phyloP scores from a whole-genome alignment of 2,329 filamentous ascomycete genomes.

The Chaetomiaceae sp. region DNA sequence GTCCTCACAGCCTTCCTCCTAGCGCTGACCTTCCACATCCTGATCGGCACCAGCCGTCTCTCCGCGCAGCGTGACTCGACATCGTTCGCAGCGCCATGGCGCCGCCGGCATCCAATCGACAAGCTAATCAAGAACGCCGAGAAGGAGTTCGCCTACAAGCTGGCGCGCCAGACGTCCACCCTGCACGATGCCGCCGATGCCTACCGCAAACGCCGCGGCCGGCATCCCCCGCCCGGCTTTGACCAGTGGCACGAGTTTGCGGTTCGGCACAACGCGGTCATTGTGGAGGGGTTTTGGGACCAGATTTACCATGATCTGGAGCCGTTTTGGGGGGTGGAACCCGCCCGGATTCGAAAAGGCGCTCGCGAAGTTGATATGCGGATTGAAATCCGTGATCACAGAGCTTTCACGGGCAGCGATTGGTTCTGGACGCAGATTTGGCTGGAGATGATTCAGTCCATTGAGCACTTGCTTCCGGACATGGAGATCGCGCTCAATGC shows the following conservation, averaged over 20 bases:
- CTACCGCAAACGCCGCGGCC: conserved; percentile 50
- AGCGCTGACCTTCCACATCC: conserved; percentile 30
- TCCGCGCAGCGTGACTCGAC: too few species aligned
- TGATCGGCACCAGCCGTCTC: conserved; percentile 15
- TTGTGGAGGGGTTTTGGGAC: conserved; percentile 59
- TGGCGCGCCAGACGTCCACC: conserved; percentile 41
- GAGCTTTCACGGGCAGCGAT: conserved; percentile 44
- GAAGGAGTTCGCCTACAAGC: conserved; percentile 34
- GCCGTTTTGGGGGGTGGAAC: conserved; percentile 51
- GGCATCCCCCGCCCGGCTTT: conserved; percentile 60
- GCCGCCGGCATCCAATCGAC: conserved; percentile 47
- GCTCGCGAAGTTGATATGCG: conserved; percentile 53
- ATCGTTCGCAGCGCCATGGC: too few species aligned
- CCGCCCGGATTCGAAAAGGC: conserved; percentile 42
- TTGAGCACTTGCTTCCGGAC: conserved; percentile 54
- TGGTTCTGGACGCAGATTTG: conserved; percentile 56
- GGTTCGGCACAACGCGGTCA: conserved; percentile 43
- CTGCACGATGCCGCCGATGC: conserved; percentile 47
- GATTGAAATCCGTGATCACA: conserved; percentile 51
- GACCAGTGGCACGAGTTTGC: conserved; percentile 54
- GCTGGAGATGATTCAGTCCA: conserved; percentile 45
- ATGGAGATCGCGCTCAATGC: conserved; percentile 62
- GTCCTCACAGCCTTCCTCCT: conserved; percentile 31
- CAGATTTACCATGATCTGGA: conserved; percentile 57
- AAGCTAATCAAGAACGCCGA: conserved; percentile 43